A percentile compares a stretch with the other conserved stretches of the same genome.
These are phyloP conservation scores for Earliella scabrosa DNA, from an alignment of 1,284 basidiomycete species.

Conservation along the genomic window DNA sequence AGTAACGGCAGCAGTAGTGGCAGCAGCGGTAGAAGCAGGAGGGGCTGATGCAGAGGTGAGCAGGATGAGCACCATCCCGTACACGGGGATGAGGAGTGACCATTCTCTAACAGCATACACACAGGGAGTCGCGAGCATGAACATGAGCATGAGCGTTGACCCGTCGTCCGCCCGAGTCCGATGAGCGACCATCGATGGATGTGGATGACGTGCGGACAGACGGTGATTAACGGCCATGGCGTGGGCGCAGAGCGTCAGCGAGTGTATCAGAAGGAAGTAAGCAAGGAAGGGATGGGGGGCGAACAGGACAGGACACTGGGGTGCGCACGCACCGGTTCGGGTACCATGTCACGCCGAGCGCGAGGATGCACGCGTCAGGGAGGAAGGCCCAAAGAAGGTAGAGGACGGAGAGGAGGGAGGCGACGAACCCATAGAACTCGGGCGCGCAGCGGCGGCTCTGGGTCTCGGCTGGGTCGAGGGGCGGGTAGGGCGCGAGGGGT, in stretches of 20 bases:
- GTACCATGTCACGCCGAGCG: constrained; percentile 81
- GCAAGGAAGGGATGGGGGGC: neutral
- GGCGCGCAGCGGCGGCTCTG: constrained; percentile 69
- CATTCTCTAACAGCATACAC: constrained; percentile 64
- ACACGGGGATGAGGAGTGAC: constrained; percentile 85
- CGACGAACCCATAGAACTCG: constrained; percentile 90
- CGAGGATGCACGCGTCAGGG: constrained; percentile 57
- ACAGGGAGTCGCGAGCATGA: neutral
- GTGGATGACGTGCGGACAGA: constrained; percentile 9
- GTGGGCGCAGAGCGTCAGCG: constrained; percentile 4
- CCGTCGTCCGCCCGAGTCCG: neutral
- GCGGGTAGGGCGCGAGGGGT: constrained; percentile 58
- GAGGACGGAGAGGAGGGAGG: constrained; percentile 69
- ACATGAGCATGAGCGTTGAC: too few species aligned
- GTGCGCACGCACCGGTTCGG: constrained; percentile 71
- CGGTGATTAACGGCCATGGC: constrained; percentile 23
- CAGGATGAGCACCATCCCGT: constrained; percentile 72
- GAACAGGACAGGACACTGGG: constrained; percentile 5
- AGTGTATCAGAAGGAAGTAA: neutral
- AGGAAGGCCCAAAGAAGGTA: constrained; percentile 72
- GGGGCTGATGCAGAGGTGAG: too few species aligned
- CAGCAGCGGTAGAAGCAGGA: too few species aligned
- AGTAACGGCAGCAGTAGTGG: too few species aligned
- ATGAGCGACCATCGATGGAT: too few species aligned
- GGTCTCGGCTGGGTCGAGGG: constrained; percentile 43